Conservation (phyloP, 2,329 filamentous ascomycete species). For the Thermomyces lanuginosus region DNA sequence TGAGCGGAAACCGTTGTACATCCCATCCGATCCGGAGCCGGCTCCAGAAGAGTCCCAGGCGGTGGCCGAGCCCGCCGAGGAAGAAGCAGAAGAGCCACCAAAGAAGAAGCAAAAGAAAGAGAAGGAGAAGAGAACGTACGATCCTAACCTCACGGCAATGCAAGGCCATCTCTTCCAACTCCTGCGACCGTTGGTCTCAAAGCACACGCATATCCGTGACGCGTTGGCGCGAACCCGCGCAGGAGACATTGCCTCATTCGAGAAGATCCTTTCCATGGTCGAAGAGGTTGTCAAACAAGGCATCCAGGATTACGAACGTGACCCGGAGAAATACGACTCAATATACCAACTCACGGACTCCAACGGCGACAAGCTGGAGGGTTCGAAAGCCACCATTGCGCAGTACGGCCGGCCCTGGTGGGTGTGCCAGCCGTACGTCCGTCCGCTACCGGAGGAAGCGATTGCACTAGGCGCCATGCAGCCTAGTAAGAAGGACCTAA, state of each 20-base stretch:
- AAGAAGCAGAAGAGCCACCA: conserved; percentile 32
- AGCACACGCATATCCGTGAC: conserved; percentile 71
- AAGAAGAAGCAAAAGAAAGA: conserved; percentile 32
- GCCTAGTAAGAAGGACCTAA: conserved; percentile 55
- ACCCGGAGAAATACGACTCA: conserved; percentile 24
- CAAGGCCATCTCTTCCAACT: conserved; percentile 90
- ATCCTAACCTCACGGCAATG: conserved; percentile 59
- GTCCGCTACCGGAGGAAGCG: conserved; percentile 77
- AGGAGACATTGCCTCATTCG: conserved; percentile 60
- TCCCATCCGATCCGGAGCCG: conserved; percentile 37
- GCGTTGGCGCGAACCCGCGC: conserved; percentile 53
- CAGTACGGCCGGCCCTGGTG: conserved; percentile 72
- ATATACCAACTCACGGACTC: conserved; percentile 13
- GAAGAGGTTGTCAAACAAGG: conserved; percentile 60
- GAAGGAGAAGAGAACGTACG: conserved; percentile 31
- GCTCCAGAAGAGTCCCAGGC: conserved; percentile 9
- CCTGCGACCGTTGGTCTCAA: conserved; percentile 61
- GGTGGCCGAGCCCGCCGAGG: conserved; percentile 8
- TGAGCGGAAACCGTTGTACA: conserved; percentile 52
- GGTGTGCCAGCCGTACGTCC: conserved; percentile 74
- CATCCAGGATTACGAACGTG: conserved; percentile 46
- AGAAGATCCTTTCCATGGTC: conserved; percentile 57
- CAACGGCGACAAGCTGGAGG: conserved; percentile 18
- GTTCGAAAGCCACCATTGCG: conserved; percentile 46
- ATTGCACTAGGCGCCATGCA: conserved; percentile 62